Evolutionary conservation across 495 filamentous ascomycete genomes (phyloP).

Genomic region (Penicillium lividum): DNA sequence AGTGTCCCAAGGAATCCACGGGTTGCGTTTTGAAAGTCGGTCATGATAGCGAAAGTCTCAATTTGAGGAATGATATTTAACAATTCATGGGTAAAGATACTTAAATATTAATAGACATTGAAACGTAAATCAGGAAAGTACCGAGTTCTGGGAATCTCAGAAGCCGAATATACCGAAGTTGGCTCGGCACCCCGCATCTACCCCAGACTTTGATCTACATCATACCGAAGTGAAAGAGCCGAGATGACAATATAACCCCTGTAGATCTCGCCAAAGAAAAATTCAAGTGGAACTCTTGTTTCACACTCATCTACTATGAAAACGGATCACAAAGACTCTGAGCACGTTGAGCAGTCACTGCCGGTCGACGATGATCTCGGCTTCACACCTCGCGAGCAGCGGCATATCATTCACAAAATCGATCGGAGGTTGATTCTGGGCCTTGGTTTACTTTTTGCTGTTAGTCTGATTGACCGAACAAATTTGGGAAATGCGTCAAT

Average conservation of each 20-base stretch:
- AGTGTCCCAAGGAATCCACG: constrained; percentile 15
- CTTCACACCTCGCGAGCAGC: constrained; percentile 12
- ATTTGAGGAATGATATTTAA: neutral
- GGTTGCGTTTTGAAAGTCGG: constrained; percentile 18
- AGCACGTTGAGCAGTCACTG: neutral
- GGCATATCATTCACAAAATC: constrained; percentile 5
- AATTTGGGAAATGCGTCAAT: constrained; percentile 8
- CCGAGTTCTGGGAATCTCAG: neutral
- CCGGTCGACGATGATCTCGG: constrained; percentile 2
- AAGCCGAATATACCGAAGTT: constrained; percentile 12
- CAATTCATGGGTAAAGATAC: neutral
- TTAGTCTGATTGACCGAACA: constrained; percentile 5
- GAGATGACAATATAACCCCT: neutral
- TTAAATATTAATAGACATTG: neutral
- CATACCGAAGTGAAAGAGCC: neutral
- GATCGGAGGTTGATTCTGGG: constrained; percentile 3
- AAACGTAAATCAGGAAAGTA: neutral
- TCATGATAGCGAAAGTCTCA: neutral
- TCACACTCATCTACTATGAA: neutral
- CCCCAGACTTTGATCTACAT: constrained; percentile 3
- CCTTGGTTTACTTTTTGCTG: neutral
- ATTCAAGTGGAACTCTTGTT: too few relatives aligned
- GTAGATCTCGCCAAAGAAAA: neutral
- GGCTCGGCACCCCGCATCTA: constrained; percentile 10
- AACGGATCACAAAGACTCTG: neutral